phyloP scores from a whole-genome alignment of 2,329 filamentous ascomycete species.

The Colletotrichum ledebouriae region DNA sequence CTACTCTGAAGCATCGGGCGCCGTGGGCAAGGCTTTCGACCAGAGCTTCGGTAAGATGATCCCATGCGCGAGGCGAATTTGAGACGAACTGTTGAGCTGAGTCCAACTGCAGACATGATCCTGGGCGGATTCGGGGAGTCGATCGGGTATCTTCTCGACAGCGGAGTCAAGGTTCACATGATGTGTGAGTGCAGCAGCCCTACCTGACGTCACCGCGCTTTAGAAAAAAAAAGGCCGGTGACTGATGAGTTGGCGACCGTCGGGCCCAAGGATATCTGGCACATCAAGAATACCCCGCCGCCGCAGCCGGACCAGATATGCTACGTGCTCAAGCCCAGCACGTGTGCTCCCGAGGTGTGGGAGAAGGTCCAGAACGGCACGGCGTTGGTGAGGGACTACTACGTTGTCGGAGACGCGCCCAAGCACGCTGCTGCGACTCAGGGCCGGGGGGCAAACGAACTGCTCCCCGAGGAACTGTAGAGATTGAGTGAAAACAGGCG shows the following conservation, averaged over 20 bases:
- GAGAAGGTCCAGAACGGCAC: constrained; percentile 63
- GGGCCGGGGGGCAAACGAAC: neutral
- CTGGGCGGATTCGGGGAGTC: constrained; percentile 56
- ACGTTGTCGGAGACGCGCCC: constrained; percentile 45
- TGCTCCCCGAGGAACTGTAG: constrained; percentile 26
- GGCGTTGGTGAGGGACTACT: constrained; percentile 62
- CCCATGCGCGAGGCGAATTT: neutral
- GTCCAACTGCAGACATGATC: constrained; percentile 49
- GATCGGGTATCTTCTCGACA: constrained; percentile 58
- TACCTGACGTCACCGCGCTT: neutral
- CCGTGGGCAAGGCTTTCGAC: constrained; percentile 33
- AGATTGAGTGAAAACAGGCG: too few relatives aligned
- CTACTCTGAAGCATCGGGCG: constrained; percentile 53
- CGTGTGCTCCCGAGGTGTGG: constrained; percentile 68
- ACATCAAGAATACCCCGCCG: constrained; percentile 63
- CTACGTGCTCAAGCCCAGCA: constrained; percentile 68
- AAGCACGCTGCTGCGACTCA: constrained; percentile 15
- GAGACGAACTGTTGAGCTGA: constrained; percentile 22
- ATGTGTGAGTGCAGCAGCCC: constrained; percentile 58
- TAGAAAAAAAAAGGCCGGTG: constrained; percentile 51
- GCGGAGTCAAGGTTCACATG: constrained; percentile 70
- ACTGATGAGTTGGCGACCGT: constrained; percentile 47
- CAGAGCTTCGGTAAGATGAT: constrained; percentile 20
- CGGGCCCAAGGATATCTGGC: constrained; percentile 53
- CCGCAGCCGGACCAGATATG: constrained; percentile 66